Evolutionary conservation across 176 grass and related monocot species (phyloP).

Genomic region (Oryza australiensis): DNA sequence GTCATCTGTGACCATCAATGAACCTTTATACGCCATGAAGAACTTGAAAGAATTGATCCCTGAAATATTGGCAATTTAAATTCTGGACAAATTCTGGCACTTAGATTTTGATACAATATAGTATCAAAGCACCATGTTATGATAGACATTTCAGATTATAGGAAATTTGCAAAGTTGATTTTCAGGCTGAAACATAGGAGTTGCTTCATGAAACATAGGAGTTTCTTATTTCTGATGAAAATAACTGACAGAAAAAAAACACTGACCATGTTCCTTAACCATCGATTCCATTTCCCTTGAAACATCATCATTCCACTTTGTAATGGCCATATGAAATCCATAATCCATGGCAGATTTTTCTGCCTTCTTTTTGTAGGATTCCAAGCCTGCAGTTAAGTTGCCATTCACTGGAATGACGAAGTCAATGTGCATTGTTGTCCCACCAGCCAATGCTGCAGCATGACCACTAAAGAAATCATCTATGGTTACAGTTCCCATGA

Average conservation of each 20-base stretch:
- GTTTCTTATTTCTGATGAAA: not conserved
- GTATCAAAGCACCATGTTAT: not conserved
- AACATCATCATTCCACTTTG: conserved; percentile 94
- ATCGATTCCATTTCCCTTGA: conserved; percentile 93
- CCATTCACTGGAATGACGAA: conserved; percentile 94
- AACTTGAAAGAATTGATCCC: conserved; percentile 99
- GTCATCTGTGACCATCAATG: conserved; percentile 88
- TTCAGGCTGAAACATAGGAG: not conserved
- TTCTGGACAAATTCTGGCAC: not conserved
- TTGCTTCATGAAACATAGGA: not conserved
- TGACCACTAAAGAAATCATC: conserved; percentile 97
- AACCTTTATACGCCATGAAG: conserved; percentile 99
- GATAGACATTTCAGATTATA: not conserved
- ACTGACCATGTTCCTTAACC: conserved; percentile 92
- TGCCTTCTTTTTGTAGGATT: conserved; percentile 73
- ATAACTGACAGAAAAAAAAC: not conserved
- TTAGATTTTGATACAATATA: not conserved
- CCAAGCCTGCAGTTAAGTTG: conserved; percentile 77
- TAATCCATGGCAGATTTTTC: conserved; percentile 89
- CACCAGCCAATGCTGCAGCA: conserved; percentile 83
- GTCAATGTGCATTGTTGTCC: conserved; percentile 98
- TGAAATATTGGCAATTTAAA: conserved; percentile 39
- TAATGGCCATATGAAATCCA: conserved; percentile 99
- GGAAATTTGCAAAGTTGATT: not conserved
- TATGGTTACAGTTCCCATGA: conserved; percentile 83